A percentile compares a stretch with the other conserved stretches of the same genome.
Conservation (phyloP, 306 rosid species). For the Cucurbita maxima region DNA sequence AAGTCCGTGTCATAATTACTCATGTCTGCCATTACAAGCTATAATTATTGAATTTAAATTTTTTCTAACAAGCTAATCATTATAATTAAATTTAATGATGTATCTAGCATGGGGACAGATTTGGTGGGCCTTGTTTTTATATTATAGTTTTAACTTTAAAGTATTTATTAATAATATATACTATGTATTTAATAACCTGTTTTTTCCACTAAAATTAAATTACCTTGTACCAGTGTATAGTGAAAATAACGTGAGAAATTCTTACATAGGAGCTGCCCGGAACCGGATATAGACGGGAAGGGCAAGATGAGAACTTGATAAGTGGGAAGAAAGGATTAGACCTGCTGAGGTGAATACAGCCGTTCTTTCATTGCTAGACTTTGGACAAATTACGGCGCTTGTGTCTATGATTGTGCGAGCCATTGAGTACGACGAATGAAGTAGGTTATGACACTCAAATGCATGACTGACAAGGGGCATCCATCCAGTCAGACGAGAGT, state of each 20-base stretch:
- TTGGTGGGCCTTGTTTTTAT: background rate
- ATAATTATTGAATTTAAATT: background rate
- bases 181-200: no score
- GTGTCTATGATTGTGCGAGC: background rate
- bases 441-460: no score
- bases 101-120: background rate
- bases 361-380: conserved; percentile 85
- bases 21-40: conserved; percentile 2
- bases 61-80: background rate
- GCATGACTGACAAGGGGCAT: no score
- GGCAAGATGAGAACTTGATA: conserved; percentile 52
- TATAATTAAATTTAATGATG: background rate
- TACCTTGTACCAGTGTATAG: background rate
- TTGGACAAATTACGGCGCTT: conserved; percentile 90
- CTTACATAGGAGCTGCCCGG: background rate
- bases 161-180: no score
- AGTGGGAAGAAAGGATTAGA: conserved; percentile 95
- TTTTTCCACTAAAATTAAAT: no score
- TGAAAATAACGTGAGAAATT: background rate
- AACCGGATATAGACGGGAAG: background rate
- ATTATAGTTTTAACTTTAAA: no score
- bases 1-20: background rate
- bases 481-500: no score
- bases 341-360: conserved; percentile 83
- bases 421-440: no score